A percentile compares a stretch with the other conserved stretches of the same genome.
Conservation (phyloP, 345 rosid species). For the Salix viminalis region DNA sequence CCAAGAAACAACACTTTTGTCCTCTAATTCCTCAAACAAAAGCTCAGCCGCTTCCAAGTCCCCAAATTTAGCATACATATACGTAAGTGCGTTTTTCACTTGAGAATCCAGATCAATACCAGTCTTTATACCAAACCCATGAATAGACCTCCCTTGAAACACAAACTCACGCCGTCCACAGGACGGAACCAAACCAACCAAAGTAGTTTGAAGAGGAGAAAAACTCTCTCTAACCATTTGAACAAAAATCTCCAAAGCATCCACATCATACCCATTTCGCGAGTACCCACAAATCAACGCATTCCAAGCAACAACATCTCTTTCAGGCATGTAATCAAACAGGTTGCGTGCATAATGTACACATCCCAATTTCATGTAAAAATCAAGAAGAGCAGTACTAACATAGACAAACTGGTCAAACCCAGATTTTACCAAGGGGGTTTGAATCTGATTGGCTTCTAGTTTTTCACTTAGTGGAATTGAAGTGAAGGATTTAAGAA, state of each 20-base stretch:
- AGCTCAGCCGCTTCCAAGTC: conserved; percentile 50
- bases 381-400: conserved; percentile 50
- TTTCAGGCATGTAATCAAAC: conserved; percentile 62
- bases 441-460: conserved; percentile 45
- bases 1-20: conserved; percentile 65
- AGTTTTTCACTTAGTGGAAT: conserved; percentile 6
- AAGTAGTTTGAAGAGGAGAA: conserved; percentile 42
- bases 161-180: conserved; percentile 46
- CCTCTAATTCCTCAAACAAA: conserved; percentile 49
- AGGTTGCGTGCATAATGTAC: conserved; percentile 33
- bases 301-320: conserved; percentile 76
- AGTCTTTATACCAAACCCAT: conserved; percentile 49
- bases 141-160: conserved; percentile 60
- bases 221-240: conserved; percentile 57
- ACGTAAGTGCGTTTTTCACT: conserved; percentile 52
- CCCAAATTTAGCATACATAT: conserved; percentile 60
- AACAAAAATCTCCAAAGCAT: conserved; percentile 46
- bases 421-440: conserved; percentile 54
- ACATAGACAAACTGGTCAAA: conserved; percentile 47
- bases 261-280: conserved; percentile 41
- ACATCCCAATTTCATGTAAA: conserved; percentile 42
- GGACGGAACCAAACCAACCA: conserved; percentile 61
- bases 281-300: conserved; percentile 75
- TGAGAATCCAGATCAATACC: conserved; percentile 52
- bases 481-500: conserved; percentile 38